Evolutionary conservation across 495 filamentous ascomycete genomes (phyloP), one percentile per base, ranked within the genome.

Genomic region (Daldinia childiae): DNA sequence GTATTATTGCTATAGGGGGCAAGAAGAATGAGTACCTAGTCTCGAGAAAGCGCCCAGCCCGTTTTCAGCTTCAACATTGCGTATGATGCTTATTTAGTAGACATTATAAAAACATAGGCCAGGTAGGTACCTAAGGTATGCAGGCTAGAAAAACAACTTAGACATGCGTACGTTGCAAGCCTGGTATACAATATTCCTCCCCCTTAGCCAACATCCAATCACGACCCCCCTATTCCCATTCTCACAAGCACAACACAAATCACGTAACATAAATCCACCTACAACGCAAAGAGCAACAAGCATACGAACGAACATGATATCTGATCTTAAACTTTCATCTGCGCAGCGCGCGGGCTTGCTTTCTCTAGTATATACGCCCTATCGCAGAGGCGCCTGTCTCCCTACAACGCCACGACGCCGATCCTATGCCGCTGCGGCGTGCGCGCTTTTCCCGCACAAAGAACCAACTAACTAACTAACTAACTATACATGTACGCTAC

Each of bases 381-480:
- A 59, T 57, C 48, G 26, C 30, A 68, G 19, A 68, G 19, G 32
- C 59, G 56, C 24, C 41, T 50, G 30, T 52, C 27, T 61, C 48
- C 67, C 17, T 50, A 30, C 51, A 50, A 71, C 69, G 69, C 69
- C 69, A 36, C 63, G 63, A 71, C 69, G 69, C 69, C 69, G 45
- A 58, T 63, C 64, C 69, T 58, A 62, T 63, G 69, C 62, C 15
- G 50, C 12, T 30, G 50, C 50, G 26, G 15, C 24, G 55, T 56
- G 32, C 67, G 56, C 57, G 38, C 30, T 58, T 52, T 43, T 43
- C 57, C 48, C 61, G 58, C 27, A 39, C 29, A 15, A 51, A 19
- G 17, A 26, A 51, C n/a, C n/a, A n/a, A n/a, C n/a, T n/a, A n/a
- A n/a, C 14, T 21, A 12, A 34, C 34, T 36, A 21, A 48, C 21